phyloP scores from a whole-genome alignment of 1,139 yeast genomes.

The Barnettozyma hawaiiensis region DNA sequence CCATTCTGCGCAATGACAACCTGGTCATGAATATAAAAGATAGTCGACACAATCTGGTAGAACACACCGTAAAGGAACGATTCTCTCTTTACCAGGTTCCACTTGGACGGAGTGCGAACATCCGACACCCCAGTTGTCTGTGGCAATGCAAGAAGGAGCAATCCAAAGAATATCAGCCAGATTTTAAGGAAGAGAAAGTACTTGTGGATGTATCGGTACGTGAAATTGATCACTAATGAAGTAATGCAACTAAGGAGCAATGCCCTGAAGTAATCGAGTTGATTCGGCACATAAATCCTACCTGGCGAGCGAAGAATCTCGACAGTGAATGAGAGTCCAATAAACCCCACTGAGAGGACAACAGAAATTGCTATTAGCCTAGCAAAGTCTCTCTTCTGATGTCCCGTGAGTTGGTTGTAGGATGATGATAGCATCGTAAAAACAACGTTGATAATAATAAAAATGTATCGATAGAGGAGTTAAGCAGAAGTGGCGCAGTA shows the following conservation, averaged over 20 bases:
- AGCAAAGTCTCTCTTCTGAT: constrained; percentile 3
- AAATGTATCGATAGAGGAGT: no score
- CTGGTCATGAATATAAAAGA: constrained; percentile 15
- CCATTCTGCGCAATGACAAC: constrained; percentile 13
- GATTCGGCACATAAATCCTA: constrained; percentile 19
- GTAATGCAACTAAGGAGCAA: constrained; percentile 14
- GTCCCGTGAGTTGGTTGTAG: background rate
- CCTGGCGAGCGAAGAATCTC: constrained; percentile 11
- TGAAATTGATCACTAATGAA: constrained; percentile 18
- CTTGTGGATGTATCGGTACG: constrained; percentile 12
- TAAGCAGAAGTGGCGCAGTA: background rate
- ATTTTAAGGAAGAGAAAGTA: constrained; percentile 12
- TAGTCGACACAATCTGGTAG: constrained; percentile 12
- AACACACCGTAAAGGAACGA: constrained; percentile 21
- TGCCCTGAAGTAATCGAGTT: constrained; percentile 20
- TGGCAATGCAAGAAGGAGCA: constrained; percentile 21
- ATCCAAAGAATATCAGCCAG: constrained; percentile 19
- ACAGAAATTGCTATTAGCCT: background rate
- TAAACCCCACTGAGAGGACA: background rate
- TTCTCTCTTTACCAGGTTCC: constrained; percentile 23
- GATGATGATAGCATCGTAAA: background rate
- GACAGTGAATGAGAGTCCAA: constrained; percentile 5
- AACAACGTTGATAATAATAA: background rate
- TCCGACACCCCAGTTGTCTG: constrained; percentile 18
- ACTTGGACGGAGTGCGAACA: constrained; percentile 13